Conservation (phyloP, 1,284 basidiomycete genomes). For the Chalciporus sp. region DNA sequence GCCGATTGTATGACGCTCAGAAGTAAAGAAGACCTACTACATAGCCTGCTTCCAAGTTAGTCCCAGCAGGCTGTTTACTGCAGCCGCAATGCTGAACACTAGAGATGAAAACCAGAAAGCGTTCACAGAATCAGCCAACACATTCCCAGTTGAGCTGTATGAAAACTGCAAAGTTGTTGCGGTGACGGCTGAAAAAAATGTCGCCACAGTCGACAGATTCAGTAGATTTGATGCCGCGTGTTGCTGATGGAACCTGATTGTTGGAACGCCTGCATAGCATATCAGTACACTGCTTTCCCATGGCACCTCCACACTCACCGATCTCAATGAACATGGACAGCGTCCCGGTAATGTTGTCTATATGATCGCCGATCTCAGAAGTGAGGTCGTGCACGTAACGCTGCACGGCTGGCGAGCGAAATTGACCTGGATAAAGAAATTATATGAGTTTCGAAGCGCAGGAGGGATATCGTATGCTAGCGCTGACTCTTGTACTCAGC, state of each 20-base stretch:
- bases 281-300: slow-evolving; percentile 23
- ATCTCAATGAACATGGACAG: slow-evolving; percentile 57
- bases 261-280: slow-evolving; percentile 52
- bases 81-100: slow-evolving; percentile 62
- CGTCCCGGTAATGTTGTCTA: slow-evolving; percentile 54
- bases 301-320: slow-evolving; percentile 39
- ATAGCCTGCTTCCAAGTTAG: slow-evolving; percentile 63
- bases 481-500: slow-evolving; percentile 37
- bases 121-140: slow-evolving; percentile 49
- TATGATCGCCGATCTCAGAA: slow-evolving; percentile 54
- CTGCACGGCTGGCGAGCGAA: slow-evolving; percentile 53
- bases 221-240: slow-evolving; percentile 54
- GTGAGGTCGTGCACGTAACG: slow-evolving; percentile 57
- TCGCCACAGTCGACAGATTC: slow-evolving; percentile 59
- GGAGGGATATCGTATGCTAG: not conserved
- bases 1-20: slow-evolving; percentile 4
- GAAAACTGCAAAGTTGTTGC: slow-evolving; percentile 59
- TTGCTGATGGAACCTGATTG: slow-evolving; percentile 61
- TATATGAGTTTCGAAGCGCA: slow-evolving; percentile 14
- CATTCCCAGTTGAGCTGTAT: slow-evolving; percentile 31
- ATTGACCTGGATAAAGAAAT: slow-evolving; percentile 43
- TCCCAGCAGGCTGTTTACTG: slow-evolving; percentile 60
- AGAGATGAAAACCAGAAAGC: slow-evolving; percentile 63
- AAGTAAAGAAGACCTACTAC: slow-evolving; percentile 47
- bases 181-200: slow-evolving; percentile 63